A percentile compares a stretch with the other conserved stretches of the same genome.
phyloP scores from a whole-genome alignment of 805 yeast genomes.

The Yarrowia divulgata region DNA sequence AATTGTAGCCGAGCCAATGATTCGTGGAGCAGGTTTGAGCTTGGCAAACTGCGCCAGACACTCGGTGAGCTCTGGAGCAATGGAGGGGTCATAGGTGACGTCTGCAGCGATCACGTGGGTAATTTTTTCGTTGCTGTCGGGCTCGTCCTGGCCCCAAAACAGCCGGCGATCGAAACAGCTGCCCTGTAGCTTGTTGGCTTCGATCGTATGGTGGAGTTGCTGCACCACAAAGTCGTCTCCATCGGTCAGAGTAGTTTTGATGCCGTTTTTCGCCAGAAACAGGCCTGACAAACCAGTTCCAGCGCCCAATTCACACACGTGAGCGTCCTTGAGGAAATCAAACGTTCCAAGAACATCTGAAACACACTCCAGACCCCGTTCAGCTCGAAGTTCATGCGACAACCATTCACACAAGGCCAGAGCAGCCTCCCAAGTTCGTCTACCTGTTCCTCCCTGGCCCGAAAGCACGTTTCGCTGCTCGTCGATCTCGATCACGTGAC shows the following conservation, averaged over 20 bases:
- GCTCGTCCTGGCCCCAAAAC: constrained; percentile 45
- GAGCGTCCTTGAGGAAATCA: not conserved
- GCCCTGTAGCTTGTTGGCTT: constrained; percentile 52
- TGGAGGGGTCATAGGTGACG: constrained; percentile 77
- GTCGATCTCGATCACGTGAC: constrained; percentile 40
- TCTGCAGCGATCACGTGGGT: constrained; percentile 74
- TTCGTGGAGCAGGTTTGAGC: constrained; percentile 41
- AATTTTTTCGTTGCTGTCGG: constrained; percentile 39
- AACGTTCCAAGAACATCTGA: not conserved
- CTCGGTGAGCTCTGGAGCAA: constrained; percentile 62
- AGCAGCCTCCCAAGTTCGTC: constrained; percentile 95
- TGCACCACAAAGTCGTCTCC: constrained; percentile 68
- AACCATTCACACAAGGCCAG: constrained; percentile 66
- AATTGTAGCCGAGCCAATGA: constrained; percentile 74
- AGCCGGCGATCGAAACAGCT: constrained; percentile 38
- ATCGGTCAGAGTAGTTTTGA: constrained; percentile 63
- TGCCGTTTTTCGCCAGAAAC: constrained; percentile 44
- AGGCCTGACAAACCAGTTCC: constrained; percentile 87
- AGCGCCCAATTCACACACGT: constrained; percentile 77
- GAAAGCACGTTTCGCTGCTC: constrained; percentile 47
- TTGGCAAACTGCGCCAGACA: constrained; percentile 52
- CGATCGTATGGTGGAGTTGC: constrained; percentile 55
- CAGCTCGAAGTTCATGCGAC: constrained; percentile 40
- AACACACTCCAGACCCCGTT: not conserved
- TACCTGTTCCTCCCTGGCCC: constrained; percentile 78